phyloP scores from a whole-genome alignment of 495 filamentous ascomycete species.

The Cercophora scortea region DNA sequence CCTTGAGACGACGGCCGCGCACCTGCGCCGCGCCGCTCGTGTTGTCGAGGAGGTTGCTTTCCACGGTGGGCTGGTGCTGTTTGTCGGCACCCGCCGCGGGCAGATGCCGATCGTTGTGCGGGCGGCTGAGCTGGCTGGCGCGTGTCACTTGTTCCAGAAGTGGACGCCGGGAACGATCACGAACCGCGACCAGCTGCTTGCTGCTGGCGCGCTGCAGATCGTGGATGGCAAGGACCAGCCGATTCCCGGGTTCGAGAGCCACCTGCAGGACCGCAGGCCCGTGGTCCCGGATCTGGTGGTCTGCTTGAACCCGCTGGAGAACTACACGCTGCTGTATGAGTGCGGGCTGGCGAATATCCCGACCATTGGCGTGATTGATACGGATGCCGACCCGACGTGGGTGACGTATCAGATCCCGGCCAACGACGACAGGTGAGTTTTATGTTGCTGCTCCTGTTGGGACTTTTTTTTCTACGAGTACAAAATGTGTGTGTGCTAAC shows the following conservation, averaged over 20 bases:
- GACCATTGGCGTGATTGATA: conserved; percentile 92
- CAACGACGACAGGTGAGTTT: conserved; percentile 78
- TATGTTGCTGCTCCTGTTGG: not conserved
- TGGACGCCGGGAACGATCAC: conserved; percentile 93
- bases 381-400: conserved; percentile 83
- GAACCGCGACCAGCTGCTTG: conserved; percentile 83
- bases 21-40: conserved; percentile 82
- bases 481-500: no score
- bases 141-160: conserved; percentile 85
- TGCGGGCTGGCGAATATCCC: conserved; percentile 82
- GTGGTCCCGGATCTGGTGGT: conserved; percentile 88
- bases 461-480: conserved; percentile 12
- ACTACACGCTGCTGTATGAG: conserved; percentile 82
- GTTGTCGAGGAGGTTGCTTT: conserved; percentile 82
- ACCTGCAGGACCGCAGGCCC: conserved; percentile 51
- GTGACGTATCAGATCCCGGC: conserved; percentile 96
- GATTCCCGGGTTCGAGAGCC: conserved; percentile 55
- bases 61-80: conserved; percentile 77
- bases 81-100: conserved; percentile 77
- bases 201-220: conserved; percentile 54
- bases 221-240: conserved; percentile 64
- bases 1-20: conserved; percentile 75
- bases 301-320: conserved; percentile 87
- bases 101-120: conserved; percentile 71
- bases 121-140: conserved; percentile 68